phyloP scores from a whole-genome alignment of 208 protist genomes.

The Trypanosoma boissoni region DNA sequence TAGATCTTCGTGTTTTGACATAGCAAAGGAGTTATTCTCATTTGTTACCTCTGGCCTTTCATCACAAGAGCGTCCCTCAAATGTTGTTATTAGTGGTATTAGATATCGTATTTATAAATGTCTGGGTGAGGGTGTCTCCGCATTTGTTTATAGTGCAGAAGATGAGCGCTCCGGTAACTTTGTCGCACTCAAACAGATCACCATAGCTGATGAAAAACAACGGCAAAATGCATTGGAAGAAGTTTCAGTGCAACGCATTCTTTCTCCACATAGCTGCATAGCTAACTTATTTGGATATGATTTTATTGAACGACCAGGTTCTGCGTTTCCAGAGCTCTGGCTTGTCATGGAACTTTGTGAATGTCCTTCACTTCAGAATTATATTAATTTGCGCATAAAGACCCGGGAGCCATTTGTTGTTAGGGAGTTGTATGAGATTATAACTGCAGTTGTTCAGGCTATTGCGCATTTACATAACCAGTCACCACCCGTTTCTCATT shows the following conservation, averaged over 20 bases:
- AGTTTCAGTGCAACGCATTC: constrained; percentile 17
- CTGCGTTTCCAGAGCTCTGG: constrained; percentile 61
- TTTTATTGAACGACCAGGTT: constrained; percentile 2
- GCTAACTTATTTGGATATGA: constrained; percentile 27
- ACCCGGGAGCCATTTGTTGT: constrained; percentile 37
- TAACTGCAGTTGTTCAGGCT: constrained; percentile 43
- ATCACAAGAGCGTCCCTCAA: constrained; percentile 12
- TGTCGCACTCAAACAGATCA: constrained; percentile 27
- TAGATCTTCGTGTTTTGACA: constrained; percentile 1
- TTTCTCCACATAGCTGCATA: constrained; percentile 26
- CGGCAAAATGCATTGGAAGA: constrained; percentile 13
- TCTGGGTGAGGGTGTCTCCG: constrained; percentile 51
- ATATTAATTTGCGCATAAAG: constrained; percentile 57
- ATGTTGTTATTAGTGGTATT: constrained; percentile 40
- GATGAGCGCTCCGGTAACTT: constrained; percentile 8
- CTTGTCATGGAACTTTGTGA: constrained; percentile 71
- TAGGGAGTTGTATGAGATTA: constrained; percentile 58
- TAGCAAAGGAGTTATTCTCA: background rate
- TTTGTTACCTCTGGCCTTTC: background rate
- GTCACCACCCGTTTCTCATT: constrained; percentile 89
- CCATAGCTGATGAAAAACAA: constrained; percentile 12
- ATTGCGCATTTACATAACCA: constrained; percentile 64
- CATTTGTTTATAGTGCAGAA: constrained; percentile 53
- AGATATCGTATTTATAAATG: constrained; percentile 45
- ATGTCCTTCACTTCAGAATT: constrained; percentile 54